Evolutionary conservation across 768 basidiomycete genomes (phyloP).

Genomic region (Termitomyces sp.): DNA sequence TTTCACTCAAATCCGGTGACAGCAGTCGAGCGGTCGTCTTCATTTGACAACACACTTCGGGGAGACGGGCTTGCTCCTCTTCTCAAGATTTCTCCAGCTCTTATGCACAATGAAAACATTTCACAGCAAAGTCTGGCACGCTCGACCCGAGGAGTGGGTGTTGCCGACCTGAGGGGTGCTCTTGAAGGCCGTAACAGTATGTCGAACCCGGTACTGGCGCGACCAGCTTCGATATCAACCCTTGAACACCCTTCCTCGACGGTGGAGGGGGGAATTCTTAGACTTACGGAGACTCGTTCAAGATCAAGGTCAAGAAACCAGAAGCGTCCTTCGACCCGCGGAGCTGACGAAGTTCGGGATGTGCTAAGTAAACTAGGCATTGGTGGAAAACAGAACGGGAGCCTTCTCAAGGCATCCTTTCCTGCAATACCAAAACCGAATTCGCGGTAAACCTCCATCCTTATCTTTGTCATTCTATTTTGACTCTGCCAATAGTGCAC

Average conservation of each 20-base stretch:
- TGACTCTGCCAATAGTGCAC: constrained; percentile 3
- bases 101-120: constrained; percentile 90
- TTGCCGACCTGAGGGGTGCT: constrained; percentile 84
- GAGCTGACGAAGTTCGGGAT: constrained; percentile 71
- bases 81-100: constrained; percentile 74
- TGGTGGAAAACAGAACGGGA: constrained; percentile 56
- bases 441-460: constrained; percentile 17
- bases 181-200: constrained; percentile 80
- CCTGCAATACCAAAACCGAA: constrained; percentile 45
- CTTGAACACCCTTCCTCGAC: constrained; percentile 62
- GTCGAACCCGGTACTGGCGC: constrained; percentile 68
- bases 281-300: constrained; percentile 50
- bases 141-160: constrained; percentile 77
- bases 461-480: neutral
- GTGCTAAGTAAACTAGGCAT: constrained; percentile 82
- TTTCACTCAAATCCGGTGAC: neutral
- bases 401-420: constrained; percentile 69
- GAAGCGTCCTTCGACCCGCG: constrained; percentile 42
- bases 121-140: constrained; percentile 82
- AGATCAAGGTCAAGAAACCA: constrained; percentile 47
- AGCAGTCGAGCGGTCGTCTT: constrained; percentile 54
- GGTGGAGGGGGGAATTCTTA: constrained; percentile 30
- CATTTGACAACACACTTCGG: constrained; percentile 50
- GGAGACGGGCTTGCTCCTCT: constrained; percentile 71
- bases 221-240: constrained; percentile 73